Conservation (phyloP, 2,329 filamentous ascomycete species). For the Hypomyces perniciosus region DNA sequence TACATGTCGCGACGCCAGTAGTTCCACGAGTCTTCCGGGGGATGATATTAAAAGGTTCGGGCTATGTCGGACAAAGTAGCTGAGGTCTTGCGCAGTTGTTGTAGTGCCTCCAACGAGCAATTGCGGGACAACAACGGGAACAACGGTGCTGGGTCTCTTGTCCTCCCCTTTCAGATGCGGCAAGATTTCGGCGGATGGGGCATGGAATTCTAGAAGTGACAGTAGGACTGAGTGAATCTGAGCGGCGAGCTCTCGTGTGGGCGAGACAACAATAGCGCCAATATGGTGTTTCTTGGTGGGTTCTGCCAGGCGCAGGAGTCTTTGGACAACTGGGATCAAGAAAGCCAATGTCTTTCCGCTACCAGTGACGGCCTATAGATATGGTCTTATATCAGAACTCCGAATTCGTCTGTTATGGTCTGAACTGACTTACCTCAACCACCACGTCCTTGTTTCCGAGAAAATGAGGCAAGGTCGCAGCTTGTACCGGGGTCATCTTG, state of each 20-base stretch:
- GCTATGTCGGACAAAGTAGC: slow-evolving; percentile 73
- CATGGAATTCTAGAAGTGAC: slow-evolving; percentile 76
- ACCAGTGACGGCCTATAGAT: slow-evolving; percentile 68
- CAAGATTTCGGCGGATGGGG: slow-evolving; percentile 64
- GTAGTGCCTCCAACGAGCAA: slow-evolving; percentile 75
- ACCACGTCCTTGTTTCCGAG: slow-evolving; percentile 88
- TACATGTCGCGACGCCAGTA: slow-evolving; percentile 79
- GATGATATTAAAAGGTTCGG: slow-evolving; percentile 89
- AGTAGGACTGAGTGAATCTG: slow-evolving; percentile 82
- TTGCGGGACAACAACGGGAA: slow-evolving; percentile 68
- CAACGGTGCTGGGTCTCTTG: slow-evolving; percentile 43
- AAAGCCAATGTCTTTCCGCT: slow-evolving; percentile 88
- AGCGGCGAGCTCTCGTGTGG: slow-evolving; percentile 80
- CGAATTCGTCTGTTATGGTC: background rate
- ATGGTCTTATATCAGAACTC: background rate
- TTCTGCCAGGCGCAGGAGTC: slow-evolving; percentile 71
- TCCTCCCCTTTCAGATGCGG: slow-evolving; percentile 49
- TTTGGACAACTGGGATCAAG: slow-evolving; percentile 75
- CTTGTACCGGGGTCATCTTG: slow-evolving; percentile 91
- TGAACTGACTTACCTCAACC: slow-evolving; percentile 55
- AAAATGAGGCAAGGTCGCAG: slow-evolving; percentile 82
- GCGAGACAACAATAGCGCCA: slow-evolving; percentile 84
- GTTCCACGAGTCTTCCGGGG: slow-evolving; percentile 80
- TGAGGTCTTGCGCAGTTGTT: slow-evolving; percentile 80
- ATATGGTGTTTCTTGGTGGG: slow-evolving; percentile 86